Conservation (phyloP, 495 filamentous ascomycete genomes). For the Aspergillus egyptiacus region DNA sequence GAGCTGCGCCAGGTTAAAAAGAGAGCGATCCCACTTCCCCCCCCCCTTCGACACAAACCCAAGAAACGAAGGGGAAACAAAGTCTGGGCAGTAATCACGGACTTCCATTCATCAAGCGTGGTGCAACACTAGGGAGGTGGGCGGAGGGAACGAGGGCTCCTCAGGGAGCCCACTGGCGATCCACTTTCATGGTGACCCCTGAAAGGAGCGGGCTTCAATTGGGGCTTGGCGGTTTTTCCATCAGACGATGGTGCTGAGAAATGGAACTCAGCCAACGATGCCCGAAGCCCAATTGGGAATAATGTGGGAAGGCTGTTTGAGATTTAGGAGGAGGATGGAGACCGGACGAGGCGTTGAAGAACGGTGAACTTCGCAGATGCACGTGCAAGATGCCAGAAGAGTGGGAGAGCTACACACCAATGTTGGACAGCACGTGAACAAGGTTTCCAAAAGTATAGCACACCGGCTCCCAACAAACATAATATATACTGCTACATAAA, state of each 20-base stretch:
- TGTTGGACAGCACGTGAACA: too few species aligned
- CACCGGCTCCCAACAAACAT: too few species aligned
- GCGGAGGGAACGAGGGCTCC: constrained; percentile 1
- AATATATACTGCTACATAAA: not conserved
- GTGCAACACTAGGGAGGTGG: constrained; percentile 11
- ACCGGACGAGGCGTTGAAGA: not conserved
- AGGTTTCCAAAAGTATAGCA: too few species aligned
- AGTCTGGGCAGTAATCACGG: constrained; percentile 1
- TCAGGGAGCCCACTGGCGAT: constrained; percentile 2
- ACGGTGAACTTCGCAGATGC: not conserved
- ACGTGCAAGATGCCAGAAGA: too few species aligned
- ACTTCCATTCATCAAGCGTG: constrained; percentile 10
- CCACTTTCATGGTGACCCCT: constrained; percentile 8
- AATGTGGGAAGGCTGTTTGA: not conserved
- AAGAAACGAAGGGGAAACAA: constrained; percentile 1
- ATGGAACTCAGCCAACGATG: constrained; percentile 1
- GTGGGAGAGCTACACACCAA: too few species aligned
- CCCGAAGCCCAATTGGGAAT: not conserved
- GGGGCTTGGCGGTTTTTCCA: constrained; percentile 9
- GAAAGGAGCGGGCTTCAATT: not conserved
- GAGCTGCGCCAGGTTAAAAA: not conserved
- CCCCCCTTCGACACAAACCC: constrained; percentile 4
- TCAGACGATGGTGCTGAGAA: constrained; percentile 4
- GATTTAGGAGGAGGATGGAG: not conserved
- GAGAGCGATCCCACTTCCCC: not conserved